These are phyloP conservation scores for Leucocoprinus leucothites DNA, from an alignment of 768 basidiomycete species.

Conservation along the genomic window DNA sequence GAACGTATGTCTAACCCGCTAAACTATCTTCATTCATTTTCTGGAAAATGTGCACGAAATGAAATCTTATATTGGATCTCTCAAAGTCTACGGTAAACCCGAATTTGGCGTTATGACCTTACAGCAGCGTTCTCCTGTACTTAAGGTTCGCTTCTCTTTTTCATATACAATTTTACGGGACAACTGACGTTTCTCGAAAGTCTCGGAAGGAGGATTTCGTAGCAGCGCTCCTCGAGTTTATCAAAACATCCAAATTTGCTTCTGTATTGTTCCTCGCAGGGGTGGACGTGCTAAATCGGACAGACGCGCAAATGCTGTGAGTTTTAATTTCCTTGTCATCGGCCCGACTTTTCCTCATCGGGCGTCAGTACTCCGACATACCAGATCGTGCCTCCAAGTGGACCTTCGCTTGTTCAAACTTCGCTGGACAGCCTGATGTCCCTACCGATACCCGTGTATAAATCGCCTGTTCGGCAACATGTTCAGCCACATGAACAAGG, in stretches of 20 bases:
- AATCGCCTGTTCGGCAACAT: slow-evolving; percentile 39
- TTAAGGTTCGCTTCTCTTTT: slow-evolving; percentile 51
- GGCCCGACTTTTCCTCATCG: background rate
- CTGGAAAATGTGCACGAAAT: background rate
- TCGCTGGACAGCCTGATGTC: slow-evolving; percentile 39
- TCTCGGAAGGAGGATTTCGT: slow-evolving; percentile 68
- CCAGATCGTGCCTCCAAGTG: slow-evolving; percentile 43
- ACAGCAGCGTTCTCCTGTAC: slow-evolving; percentile 76
- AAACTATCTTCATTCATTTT: slow-evolving; percentile 1
- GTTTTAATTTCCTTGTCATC: slow-evolving; percentile 19
- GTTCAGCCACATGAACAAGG: slow-evolving; percentile 21
- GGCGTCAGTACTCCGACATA: slow-evolving; percentile 60
- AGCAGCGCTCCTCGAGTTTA: slow-evolving; percentile 52
- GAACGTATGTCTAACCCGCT: slow-evolving; percentile 52
- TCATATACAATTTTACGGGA: background rate
- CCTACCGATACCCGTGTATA: slow-evolving; percentile 54
- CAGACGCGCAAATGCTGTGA: slow-evolving; percentile 77
- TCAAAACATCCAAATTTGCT: slow-evolving; percentile 44
- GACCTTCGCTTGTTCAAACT: slow-evolving; percentile 41
- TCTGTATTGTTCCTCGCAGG: slow-evolving; percentile 68
- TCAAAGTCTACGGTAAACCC: slow-evolving; percentile 60
- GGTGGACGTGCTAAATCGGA: slow-evolving; percentile 70
- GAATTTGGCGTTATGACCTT: slow-evolving; percentile 53
- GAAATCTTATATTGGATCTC: slow-evolving; percentile 11
- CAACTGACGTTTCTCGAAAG: slow-evolving; percentile 30